These are phyloP conservation scores for Lablab purpureus DNA, from an alignment of 306 rosid genomes.

Conservation along the genomic window DNA sequence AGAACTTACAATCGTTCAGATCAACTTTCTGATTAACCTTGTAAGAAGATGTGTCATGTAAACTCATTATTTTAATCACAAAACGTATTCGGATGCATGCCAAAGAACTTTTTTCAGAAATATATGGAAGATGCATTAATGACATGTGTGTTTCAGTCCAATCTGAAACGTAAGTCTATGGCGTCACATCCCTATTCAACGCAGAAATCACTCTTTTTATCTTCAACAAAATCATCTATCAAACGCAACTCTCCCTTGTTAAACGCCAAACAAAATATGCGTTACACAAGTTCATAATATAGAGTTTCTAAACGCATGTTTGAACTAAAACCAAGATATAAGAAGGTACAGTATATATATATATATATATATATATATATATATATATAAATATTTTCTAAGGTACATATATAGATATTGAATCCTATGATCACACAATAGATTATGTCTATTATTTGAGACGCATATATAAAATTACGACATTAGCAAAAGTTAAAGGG, in stretches of 20 bases:
- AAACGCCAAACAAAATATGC: background rate
- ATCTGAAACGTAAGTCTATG: background rate
- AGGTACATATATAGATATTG: slow-evolving; percentile 38
- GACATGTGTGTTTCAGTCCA: background rate
- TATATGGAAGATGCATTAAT: slow-evolving; percentile 17
- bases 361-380: too few species aligned
- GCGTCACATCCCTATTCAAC: background rate
- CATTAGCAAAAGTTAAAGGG: background rate
- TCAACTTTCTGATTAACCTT: background rate
- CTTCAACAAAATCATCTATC: background rate
- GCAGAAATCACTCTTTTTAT: background rate
- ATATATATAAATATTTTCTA: background rate
- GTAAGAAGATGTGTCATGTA: background rate
- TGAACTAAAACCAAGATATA: slow-evolving; percentile 20
- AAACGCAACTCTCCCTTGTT: background rate
- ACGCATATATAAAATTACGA: slow-evolving; percentile 2
- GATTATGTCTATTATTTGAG: slow-evolving; percentile 32
- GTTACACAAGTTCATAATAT: slow-evolving; percentile 23
- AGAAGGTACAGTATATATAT: slow-evolving; percentile 16
- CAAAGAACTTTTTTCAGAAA: background rate
- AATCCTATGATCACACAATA: slow-evolving; percentile 43
- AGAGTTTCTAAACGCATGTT: background rate
- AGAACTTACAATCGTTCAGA: background rate
- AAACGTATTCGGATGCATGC: background rate
- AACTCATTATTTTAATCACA: background rate